phyloP scores from a whole-genome alignment of 2,329 filamentous ascomycete species.

The Cordyceps farinosa region DNA sequence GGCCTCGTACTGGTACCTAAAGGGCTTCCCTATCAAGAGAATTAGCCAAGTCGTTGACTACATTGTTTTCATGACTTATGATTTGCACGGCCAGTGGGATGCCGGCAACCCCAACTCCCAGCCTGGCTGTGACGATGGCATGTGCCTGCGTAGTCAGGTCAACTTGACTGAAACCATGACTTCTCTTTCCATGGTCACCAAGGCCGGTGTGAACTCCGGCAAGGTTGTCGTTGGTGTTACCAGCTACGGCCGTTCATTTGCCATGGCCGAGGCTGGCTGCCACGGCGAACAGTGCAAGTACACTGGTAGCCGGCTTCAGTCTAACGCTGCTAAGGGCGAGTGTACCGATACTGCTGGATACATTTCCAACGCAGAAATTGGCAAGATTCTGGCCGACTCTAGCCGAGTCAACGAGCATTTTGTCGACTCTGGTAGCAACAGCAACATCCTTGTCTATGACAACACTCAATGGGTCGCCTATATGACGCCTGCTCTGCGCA shows the following conservation, averaged over 20 bases:
- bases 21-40: slow-evolving; percentile 22
- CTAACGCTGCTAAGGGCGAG: neutral
- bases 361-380: neutral
- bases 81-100: slow-evolving; percentile 27
- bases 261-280: neutral
- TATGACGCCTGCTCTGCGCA: slow-evolving; percentile 18
- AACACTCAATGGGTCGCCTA: slow-evolving; percentile 20
- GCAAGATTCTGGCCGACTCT: neutral
- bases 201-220: neutral
- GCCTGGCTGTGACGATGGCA: slow-evolving; percentile 29
- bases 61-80: slow-evolving; percentile 28
- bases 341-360: slow-evolving; percentile 6
- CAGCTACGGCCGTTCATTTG: neutral
- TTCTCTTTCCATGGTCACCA: slow-evolving; percentile 34
- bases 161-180: slow-evolving; percentile 35
- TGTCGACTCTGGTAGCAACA: slow-evolving; percentile 19
- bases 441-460: slow-evolving; percentile 24
- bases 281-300: neutral
- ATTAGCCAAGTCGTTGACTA: slow-evolving; percentile 26
- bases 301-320: neutral
- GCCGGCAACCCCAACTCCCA: slow-evolving; percentile 22
- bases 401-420: slow-evolving; percentile 17
- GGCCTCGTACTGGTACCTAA: slow-evolving; percentile 29
- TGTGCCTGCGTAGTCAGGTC: slow-evolving; percentile 33
- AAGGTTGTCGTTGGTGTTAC: neutral